Conservation (phyloP, 139 green algal genomes). For the Axilococcus clingmanii region DNA sequence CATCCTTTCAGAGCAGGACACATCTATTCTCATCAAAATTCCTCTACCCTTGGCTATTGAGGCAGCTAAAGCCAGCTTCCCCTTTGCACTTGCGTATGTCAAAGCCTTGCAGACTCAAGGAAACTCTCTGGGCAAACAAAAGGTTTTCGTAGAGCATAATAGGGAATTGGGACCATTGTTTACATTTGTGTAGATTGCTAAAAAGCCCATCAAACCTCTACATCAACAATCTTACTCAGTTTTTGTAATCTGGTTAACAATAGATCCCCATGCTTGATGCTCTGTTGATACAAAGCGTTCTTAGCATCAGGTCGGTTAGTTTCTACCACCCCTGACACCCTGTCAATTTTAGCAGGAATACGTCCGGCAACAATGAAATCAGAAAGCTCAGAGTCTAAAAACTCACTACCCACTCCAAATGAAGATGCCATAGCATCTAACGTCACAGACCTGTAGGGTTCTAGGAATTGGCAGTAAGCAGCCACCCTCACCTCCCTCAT, state of each 20-base stretch:
- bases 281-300: conserved; percentile 82
- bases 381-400: conserved; percentile 67
- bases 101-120: too few species aligned
- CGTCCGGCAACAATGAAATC: conserved; percentile 88
- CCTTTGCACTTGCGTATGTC: too few species aligned
- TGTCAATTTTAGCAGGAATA: conserved; percentile 94
- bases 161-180: too few species aligned
- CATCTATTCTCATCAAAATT: too few species aligned
- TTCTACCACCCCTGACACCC: conserved; percentile 80
- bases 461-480: conserved; percentile 91
- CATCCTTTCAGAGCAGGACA: too few species aligned
- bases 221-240: conserved; percentile 85
- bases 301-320: conserved; percentile 89
- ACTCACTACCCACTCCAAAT: conserved; percentile 66
- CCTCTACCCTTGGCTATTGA: too few species aligned
- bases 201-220: too few species aligned
- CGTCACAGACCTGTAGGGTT: conserved; percentile 95
- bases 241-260: conserved; percentile 95
- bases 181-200: too few species aligned
- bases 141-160: too few species aligned
- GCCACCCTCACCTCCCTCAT: conserved; percentile 79
- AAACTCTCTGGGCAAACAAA: too few species aligned
- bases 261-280: conserved; percentile 87
- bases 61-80: too few species aligned
- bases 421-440: conserved; percentile 76